Percentiles rank a stretch among this genome's conserved stretches.
phyloP scores from a whole-genome alignment of 495 filamentous ascomycete species.

The Margaritispora aquatica region DNA sequence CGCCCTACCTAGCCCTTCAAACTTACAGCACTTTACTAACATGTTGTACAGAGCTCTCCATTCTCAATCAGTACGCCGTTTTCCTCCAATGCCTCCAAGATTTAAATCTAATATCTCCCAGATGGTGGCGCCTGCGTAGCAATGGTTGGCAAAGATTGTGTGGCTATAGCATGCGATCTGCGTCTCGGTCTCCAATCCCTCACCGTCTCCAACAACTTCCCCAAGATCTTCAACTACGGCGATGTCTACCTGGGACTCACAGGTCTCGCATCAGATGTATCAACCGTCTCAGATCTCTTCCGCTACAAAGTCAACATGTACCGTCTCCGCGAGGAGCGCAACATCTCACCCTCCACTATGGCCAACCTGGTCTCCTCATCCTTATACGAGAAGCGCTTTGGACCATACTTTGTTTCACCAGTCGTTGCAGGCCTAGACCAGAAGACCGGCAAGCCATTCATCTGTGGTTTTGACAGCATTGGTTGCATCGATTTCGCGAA shows the following conservation, averaged over 20 bases:
- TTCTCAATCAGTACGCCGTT: conserved; percentile 78
- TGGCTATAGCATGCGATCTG: conserved; percentile 98
- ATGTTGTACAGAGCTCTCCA: conserved; percentile 44
- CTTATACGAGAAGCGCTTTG: conserved; percentile 93
- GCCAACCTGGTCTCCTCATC: conserved; percentile 88
- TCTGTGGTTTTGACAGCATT: conserved; percentile 98
- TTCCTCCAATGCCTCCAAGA: neutral
- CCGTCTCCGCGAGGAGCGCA: conserved; percentile 92
- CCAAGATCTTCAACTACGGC: conserved; percentile 98
- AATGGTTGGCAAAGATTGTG: conserved; percentile 99
- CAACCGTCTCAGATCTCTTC: conserved; percentile 93
- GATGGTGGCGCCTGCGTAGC: conserved; percentile 95
- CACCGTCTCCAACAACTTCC: conserved; percentile 98
- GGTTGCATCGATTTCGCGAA: conserved; percentile 99
- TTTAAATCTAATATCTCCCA: conserved; percentile 29
- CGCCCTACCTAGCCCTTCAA: neutral
- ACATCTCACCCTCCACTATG: conserved; percentile 89
- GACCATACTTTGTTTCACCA: conserved; percentile 90
- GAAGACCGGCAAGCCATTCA: conserved; percentile 89
- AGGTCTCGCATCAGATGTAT: conserved; percentile 91
- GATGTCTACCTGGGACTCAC: conserved; percentile 96
- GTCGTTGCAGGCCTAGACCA: conserved; percentile 92
- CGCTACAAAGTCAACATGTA: conserved; percentile 99
- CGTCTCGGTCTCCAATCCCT: conserved; percentile 94
- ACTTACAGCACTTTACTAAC: conserved; percentile 12